These are phyloP conservation scores for Thermoascus crustaceus DNA, from an alignment of 2,329 filamentous ascomycete genomes.

Conservation along the genomic window DNA sequence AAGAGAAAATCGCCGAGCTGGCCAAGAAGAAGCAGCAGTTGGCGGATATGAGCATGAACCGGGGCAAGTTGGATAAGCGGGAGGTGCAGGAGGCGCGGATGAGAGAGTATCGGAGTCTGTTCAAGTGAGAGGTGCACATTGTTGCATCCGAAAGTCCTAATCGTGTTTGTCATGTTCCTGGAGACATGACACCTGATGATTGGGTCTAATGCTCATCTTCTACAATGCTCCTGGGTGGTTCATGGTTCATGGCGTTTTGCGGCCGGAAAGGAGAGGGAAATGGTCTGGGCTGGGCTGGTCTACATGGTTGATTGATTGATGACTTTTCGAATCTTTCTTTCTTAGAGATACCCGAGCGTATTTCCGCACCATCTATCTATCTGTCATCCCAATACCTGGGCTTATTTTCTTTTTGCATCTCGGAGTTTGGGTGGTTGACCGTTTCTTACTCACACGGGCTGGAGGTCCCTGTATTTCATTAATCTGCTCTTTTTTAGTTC, in stretches of 20 bases:
- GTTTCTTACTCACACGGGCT: too few species aligned
- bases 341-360: neutral
- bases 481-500: too few species aligned
- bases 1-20: conserved; percentile 84
- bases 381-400: too few species aligned
- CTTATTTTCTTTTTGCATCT: too few species aligned
- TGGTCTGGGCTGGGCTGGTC: neutral
- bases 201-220: neutral
- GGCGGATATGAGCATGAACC: conserved; percentile 77
- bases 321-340: conserved; percentile 8
- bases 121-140: conserved; percentile 30
- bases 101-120: conserved; percentile 53
- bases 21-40: conserved; percentile 90
- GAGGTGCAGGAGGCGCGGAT: conserved; percentile 59
- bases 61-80: conserved; percentile 49
- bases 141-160: too few species aligned
- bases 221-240: neutral
- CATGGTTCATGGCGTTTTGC: neutral
- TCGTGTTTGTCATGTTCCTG: conserved; percentile 4
- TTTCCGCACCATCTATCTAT: too few species aligned
- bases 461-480: too few species aligned
- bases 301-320: too few species aligned
- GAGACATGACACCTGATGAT: neutral
- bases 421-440: too few species aligned
- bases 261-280: neutral